These are phyloP conservation scores for Eremothecium sinecaudum DNA, from an alignment of 1,139 yeast genomes.

Conservation along the genomic window DNA sequence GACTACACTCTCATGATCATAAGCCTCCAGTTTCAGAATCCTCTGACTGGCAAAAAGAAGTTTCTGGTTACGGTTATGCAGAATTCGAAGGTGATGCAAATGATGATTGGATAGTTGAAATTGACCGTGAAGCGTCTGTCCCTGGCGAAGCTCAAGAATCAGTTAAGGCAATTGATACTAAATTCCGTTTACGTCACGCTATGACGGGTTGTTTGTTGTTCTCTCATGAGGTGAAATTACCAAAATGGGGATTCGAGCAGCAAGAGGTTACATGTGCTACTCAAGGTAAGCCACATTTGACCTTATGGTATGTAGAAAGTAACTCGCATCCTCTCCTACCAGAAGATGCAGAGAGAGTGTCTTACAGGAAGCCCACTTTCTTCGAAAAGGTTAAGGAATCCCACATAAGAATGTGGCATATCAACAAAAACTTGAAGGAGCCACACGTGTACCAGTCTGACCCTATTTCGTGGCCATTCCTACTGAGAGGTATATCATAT, in stretches of 20 bases:
- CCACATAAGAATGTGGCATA: conserved; percentile 84
- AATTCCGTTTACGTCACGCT: conserved; percentile 81
- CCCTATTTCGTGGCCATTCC: conserved; percentile 84
- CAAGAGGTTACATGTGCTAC: conserved; percentile 92
- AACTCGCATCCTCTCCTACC: conserved; percentile 46
- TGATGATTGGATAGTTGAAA: conserved; percentile 89
- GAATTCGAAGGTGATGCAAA: conserved; percentile 93
- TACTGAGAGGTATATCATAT: conserved; percentile 88
- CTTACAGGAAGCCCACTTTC: conserved; percentile 57
- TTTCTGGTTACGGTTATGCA: conserved; percentile 79
- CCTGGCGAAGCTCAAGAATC: conserved; percentile 51
- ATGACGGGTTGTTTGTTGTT: conserved; percentile 84
- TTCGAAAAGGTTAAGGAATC: conserved; percentile 65
- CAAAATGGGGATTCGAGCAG: conserved; percentile 94
- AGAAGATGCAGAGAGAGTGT: conserved; percentile 42
- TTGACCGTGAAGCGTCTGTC: conserved; percentile 51
- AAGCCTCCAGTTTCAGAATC: conserved; percentile 86
- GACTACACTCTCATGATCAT: conserved; percentile 93
- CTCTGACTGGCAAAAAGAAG: conserved; percentile 91
- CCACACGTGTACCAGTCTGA: conserved; percentile 82
- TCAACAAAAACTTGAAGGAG: conserved; percentile 75
- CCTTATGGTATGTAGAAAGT: conserved; percentile 83
- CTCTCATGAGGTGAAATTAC: conserved; percentile 77
- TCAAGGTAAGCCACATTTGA: conserved; percentile 64
- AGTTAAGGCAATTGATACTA: conserved; percentile 71